These are phyloP conservation scores for Senecio squalidus DNA, from an alignment of 140 eudicot genomes.

Conservation along the genomic window DNA sequence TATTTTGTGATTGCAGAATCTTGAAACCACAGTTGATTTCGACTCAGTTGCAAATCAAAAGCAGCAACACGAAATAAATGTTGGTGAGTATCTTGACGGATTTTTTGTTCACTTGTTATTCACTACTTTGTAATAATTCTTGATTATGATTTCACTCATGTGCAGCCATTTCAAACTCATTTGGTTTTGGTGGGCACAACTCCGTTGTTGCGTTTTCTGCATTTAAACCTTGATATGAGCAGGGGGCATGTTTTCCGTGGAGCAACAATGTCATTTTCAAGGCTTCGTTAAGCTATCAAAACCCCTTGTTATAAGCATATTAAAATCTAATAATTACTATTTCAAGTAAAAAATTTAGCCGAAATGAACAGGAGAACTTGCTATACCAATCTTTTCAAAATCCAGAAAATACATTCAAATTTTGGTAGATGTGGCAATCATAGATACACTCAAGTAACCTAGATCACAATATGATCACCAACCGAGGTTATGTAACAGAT, in stretches of 20 bases:
- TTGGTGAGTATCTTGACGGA: constrained; percentile 52
- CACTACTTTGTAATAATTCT: background rate
- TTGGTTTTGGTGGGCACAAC: constrained; percentile 93
- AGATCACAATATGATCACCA: too few relatives aligned
- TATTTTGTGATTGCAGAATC: constrained; percentile 45
- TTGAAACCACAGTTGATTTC: constrained; percentile 64
- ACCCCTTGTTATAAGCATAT: constrained; percentile 1
- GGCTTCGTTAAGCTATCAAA: background rate
- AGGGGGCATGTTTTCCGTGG: background rate
- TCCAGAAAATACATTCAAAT: background rate
- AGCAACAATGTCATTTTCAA: constrained; percentile 3
- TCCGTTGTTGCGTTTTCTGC: constrained; percentile 88
- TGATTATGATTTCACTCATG: background rate
- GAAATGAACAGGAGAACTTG: too few relatives aligned
- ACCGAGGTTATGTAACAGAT: too few relatives aligned
- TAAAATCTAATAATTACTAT: too few relatives aligned
- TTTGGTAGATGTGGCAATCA: too few relatives aligned
- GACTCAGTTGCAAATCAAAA: constrained; percentile 64
- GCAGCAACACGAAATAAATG: constrained; percentile 72
- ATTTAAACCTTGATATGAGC: constrained; percentile 56
- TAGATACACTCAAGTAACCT: too few relatives aligned
- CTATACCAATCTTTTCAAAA: too few relatives aligned
- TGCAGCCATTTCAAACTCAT: constrained; percentile 95
- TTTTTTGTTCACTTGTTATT: too few relatives aligned
- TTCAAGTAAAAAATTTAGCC: too few relatives aligned